Evolutionary conservation across 2,329 filamentous ascomycete genomes (phyloP).

Genomic region (Paracamarosporium sp.): DNA sequence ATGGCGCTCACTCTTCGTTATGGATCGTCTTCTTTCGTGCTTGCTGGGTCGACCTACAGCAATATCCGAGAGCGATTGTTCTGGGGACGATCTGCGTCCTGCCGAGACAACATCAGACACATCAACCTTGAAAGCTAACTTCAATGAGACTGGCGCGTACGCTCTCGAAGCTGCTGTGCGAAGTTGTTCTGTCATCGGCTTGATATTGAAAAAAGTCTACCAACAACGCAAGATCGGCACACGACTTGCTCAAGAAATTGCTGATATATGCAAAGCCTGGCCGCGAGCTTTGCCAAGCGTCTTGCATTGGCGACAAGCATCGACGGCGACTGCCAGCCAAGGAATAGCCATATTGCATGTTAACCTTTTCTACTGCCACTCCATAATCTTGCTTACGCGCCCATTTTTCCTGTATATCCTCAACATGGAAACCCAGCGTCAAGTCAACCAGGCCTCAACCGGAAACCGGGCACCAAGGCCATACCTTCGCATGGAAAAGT

Average conservation of each 20-base stretch:
- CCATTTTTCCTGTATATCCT: conserved; percentile 69
- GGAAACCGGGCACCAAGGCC: conserved; percentile 33
- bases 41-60: conserved; percentile 68
- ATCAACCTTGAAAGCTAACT: conserved; percentile 19
- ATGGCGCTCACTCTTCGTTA: conserved; percentile 69
- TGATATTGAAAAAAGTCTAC: conserved; percentile 66
- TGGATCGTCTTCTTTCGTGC: conserved; percentile 69
- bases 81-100: conserved; percentile 53
- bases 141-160: conserved; percentile 44
- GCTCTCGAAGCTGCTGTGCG: conserved; percentile 64
- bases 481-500: conserved; percentile 55
- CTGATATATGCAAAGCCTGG: conserved; percentile 61
- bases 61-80: conserved; percentile 69
- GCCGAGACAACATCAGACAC: conserved; percentile 31
- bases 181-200: conserved; percentile 64
- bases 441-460: conserved; percentile 31
- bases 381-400: conserved; percentile 67
- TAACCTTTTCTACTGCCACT: conserved; percentile 68
- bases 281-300: conserved; percentile 55
- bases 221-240: conserved; percentile 66
- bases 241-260: conserved; percentile 63
- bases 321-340: conserved; percentile 53
- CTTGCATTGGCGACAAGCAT: conserved; percentile 61
- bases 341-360: conserved; percentile 68
- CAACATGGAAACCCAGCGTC: conserved; percentile 51